Base-by-base conservation (phyloP, 768 basidiomycete species). In the Tylopilus plumbeoviolaceoides region DNA sequence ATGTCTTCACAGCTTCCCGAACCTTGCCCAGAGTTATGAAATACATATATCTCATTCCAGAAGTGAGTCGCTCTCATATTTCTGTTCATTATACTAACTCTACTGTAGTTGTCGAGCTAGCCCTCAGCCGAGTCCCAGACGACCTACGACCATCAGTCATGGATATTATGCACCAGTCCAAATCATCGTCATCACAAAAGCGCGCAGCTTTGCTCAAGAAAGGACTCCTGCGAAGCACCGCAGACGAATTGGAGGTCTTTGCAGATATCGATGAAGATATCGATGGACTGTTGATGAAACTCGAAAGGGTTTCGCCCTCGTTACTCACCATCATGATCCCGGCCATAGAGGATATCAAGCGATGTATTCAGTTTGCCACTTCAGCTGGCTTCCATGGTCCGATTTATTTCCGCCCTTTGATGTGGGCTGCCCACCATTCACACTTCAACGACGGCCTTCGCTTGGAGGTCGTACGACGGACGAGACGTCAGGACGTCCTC, bases 11-110 rank as follows among this genome's bases (percentile, higher is more conserved):
- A 79, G 76, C 50, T 92, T 91, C 70, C 91, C 84, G 8, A 89
- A 78, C 58, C 73, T 87, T 41, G 72, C 76, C 17, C 75, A 79
- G 58, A 78, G 77, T 50, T 90, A 89, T 58, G 87, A 89, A 57
- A 84, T 91, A 36, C 83, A 85, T 52, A 75, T 92, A 4, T 90
- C 89, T 12, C 91, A 93, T 70, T 83, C 87, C 1, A 78, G 73
- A 55, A 83, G 90, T 92, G 61, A 30, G 50, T 70, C 20, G 5
- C 45, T 43, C 27, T 6, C 20, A 48, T 4, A 12, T 50, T 39
- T n/a, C 35, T 8, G n/a, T 45, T 21, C 20, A 6, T 48, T 40
- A 7, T 43, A 42, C 31, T 47, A 31, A 38, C 28, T 51, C 63
- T 31, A 23, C 60, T 48, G 18, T 8, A 93, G 91, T 93, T 48